Evolutionary conservation across 2,329 filamentous ascomycete species (phyloP), one percentile per base, ranked within the genome.

Genomic region (Teratosphaeria gauchensis): DNA sequence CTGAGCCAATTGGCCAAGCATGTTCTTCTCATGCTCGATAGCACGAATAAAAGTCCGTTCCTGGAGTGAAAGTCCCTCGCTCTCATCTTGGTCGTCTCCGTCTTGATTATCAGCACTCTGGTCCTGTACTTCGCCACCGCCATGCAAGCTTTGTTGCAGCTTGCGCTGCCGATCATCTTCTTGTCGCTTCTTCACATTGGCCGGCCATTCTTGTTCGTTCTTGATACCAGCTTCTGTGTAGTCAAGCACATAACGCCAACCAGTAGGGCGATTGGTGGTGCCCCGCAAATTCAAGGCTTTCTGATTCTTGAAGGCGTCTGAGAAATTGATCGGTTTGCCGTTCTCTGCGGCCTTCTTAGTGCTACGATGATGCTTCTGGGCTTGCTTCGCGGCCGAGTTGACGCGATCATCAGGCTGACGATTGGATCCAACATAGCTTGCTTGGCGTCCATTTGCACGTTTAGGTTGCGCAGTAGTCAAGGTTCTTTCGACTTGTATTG

Each of bases 241-340:
- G 38, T 80, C 71, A 0, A 82, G 67, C 11, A 81, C 76, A 62
- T 77, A 80, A 38, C 80, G 70, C 79, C 80, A 82, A 7, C 77
- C 76, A 4, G 73, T 56, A 3, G 77, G 76, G 56, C 75, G 74
- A 33, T 77, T 73, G 19, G 77, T 72, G 0, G 78, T 77, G 52
- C 75, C 68, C 0, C 70, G 61, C 3, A 80, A 63, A 64, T 78
- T 75, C 51, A 78, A 74, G 59, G 80, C 66, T 56, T 65, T 62
- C 52, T 72, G 66, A 30, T 63, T 63, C 3, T 63, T 57, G 35
- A 75, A 68, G 28, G 75, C 55, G 57, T 77, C 72, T 2, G 72
- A 66, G 32, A 76, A 77, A 53, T 73, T 76, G 60, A 76, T 56
- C 8, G 77, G 63, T 1, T 72, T 65, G 0, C 72, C 73, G 4